Percentiles rank a stretch among this genome's conserved stretches.
These are phyloP conservation scores for Ustilago hordei DNA, from an alignment of 1,284 basidiomycete species.

Conservation along the genomic window DNA sequence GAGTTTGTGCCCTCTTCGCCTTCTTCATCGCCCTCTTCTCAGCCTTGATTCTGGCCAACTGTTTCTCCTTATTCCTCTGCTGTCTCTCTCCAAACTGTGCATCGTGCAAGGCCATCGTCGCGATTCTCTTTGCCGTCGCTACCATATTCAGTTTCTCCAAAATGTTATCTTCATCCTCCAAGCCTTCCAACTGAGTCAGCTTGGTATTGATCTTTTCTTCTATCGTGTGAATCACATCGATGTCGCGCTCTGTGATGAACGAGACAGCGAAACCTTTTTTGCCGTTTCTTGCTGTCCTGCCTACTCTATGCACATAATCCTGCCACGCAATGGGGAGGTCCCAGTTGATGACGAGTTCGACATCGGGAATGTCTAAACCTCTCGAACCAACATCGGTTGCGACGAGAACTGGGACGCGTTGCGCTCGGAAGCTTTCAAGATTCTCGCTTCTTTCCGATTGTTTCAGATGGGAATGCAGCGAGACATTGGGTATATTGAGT, in stretches of 20 bases:
- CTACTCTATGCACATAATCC: constrained; percentile 76
- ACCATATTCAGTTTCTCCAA: constrained; percentile 88
- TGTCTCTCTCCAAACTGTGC: constrained; percentile 90
- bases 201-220: constrained; percentile 83
- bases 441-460: constrained; percentile 88
- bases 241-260: constrained; percentile 93
- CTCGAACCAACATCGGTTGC: constrained; percentile 69
- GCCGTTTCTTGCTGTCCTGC: constrained; percentile 92
- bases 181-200: constrained; percentile 54
- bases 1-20: constrained; percentile 12
- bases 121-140: constrained; percentile 89
- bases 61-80: constrained; percentile 80
- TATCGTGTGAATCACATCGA: constrained; percentile 83
- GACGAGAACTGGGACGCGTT: constrained; percentile 67
- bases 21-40: constrained; percentile 36
- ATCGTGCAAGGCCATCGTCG: constrained; percentile 88
- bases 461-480: constrained; percentile 91
- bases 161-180: constrained; percentile 80
- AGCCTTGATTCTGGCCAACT: constrained; percentile 34
- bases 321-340: constrained; percentile 80
- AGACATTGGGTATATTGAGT: constrained; percentile 84
- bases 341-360: constrained; percentile 96
- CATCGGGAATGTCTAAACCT: constrained; percentile 73
- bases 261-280: constrained; percentile 89
- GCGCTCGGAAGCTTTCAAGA: constrained; percentile 86